Base-by-base conservation (phyloP, 2,329 filamentous ascomycete genomes). In the Trichoderma sp. region DNA sequence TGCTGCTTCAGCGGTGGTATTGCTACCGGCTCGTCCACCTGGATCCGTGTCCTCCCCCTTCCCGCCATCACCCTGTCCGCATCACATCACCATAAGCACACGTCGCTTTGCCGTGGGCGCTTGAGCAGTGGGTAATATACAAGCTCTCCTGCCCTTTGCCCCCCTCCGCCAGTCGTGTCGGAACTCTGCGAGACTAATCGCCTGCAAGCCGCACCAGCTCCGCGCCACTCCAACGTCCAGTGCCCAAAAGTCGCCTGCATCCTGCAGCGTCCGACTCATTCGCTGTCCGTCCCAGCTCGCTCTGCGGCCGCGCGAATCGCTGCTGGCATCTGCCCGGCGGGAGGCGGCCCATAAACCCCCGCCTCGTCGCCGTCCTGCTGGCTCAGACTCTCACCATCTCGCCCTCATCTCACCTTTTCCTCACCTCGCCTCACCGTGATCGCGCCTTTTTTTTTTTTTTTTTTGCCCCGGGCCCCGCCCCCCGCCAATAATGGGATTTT, bases 401-500 rank as follows among this genome's bases (percentile, higher is more conserved):
- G 54, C 62, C n/a, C 48, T 64, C 61, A 30, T 30, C 30, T 67
- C 59, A 63, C 55, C 59, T 67, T 59, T 39, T 9, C 59, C 45
- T 64, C 55, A 56, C 59, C 63, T 66, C 60, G 58, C 45, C 39
- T 61, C 58, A 60, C 62, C 67, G 56, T 51, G 43, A 47, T 63
- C 60, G 48, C 56, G 44, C 54, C 30, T 9, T 34, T 51, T 24
- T 24, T 24, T 24, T 24, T 24, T 24, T 24, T 24, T 24, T 24
- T 24, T 55, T 30, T 59, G 41, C 50, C 30, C 65, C 65, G 61
- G 50, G 60, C 61, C 65, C 65, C 65, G 61, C 61, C 65, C 60
- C 65, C 60, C 61, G 61, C 61, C 55, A 66, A 64, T 48, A 43
- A 66, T 66, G 65, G 65, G 65, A 64, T 56, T 56, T 64, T 66